Base-by-base conservation (phyloP, 257 asterid genomes). In the Solanum sejunctum region DNA sequence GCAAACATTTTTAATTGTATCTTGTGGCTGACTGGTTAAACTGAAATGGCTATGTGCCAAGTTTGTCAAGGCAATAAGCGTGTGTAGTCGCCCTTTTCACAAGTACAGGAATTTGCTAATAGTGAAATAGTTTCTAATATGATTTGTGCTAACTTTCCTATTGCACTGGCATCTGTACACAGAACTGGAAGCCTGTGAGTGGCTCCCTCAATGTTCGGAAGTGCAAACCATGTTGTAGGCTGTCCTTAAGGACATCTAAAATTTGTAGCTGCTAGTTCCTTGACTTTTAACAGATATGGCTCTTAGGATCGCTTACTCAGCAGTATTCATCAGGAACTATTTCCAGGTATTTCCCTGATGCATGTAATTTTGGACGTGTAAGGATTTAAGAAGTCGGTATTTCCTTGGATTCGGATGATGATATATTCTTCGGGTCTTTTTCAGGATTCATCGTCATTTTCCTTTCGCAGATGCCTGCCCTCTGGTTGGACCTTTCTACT, bases 391-490 rank as follows among this genome's bases (percentile, higher is more conserved):
- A 26, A 77, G 82, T 77, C 16, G 3, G 36, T 2, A 77, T 26
- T 51, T 58, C 71, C 54, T 81, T 81, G 57, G 84, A 39, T 82
- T 32, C 58, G 3, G 61, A 28, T n/a, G 17, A 41, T 32, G 63
- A 83, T 84, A 16, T 32, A 36, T 83, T 58, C 61, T 72, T 12
- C 23, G 57, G 69, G 72, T 28, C 84, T 47, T 77, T 85, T 41
- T 26, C 94, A 97, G 98, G 99, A 88, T 49, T 88, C 98, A 10
- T 90, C 91, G 36, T 88, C 91, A 16, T 95, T 97, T 91, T 92
- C 99, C 86, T 97, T 97, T 69, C 85, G 84, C 70, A 85, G 84
- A 81, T 97, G 99, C 91, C 88, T 95, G 91, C 99, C 99, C 47
- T 90, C 90, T 8, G 99, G 99, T 83, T 93, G 90, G 85, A 87